These are phyloP conservation scores for Discostella pseudostelligera DNA, from an alignment of 108 stramenopile genomes.

Conservation along the genomic window DNA sequence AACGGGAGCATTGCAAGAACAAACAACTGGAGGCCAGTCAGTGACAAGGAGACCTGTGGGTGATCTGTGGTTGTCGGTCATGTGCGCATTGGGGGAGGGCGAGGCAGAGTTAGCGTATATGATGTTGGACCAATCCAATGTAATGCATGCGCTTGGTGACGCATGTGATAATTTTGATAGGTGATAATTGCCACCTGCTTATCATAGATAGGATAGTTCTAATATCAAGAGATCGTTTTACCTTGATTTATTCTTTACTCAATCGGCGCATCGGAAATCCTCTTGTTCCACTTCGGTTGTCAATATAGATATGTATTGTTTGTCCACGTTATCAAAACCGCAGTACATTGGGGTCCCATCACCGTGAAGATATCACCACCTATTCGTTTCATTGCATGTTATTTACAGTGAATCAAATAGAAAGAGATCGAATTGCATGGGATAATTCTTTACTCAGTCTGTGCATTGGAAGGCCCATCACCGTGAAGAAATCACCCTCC, in stretches of 20 bases:
- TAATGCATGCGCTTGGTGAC: slow-evolving; percentile 40
- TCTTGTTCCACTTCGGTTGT: too few relatives aligned
- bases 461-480: slow-evolving; percentile 96
- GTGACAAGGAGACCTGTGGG: slow-evolving; percentile 37
- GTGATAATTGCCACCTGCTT: background rate
- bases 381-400: background rate
- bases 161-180: slow-evolving; percentile 47
- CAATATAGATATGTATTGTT: too few relatives aligned
- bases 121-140: slow-evolving; percentile 38
- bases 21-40: slow-evolving; percentile 14
- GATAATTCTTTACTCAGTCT: slow-evolving; percentile 56
- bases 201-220: background rate
- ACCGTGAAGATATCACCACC: background rate
- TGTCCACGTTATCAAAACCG: too few relatives aligned
- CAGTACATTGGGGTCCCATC: too few relatives aligned
- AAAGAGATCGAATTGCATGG: slow-evolving; percentile 29
- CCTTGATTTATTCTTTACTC: background rate
- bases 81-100: slow-evolving; percentile 71
- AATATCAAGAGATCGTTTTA: background rate
- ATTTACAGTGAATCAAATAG: background rate
- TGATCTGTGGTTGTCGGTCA: slow-evolving; percentile 83
- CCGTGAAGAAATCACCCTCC: slow-evolving; percentile 86
- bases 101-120: slow-evolving; percentile 73
- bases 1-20: slow-evolving; percentile 2
- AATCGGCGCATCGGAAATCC: background rate